A percentile compares a stretch with the other conserved stretches of the same genome.
These are phyloP conservation scores for Erigeron philadelphicus DNA, from an alignment of 140 eudicot genomes.

Conservation along the genomic window DNA sequence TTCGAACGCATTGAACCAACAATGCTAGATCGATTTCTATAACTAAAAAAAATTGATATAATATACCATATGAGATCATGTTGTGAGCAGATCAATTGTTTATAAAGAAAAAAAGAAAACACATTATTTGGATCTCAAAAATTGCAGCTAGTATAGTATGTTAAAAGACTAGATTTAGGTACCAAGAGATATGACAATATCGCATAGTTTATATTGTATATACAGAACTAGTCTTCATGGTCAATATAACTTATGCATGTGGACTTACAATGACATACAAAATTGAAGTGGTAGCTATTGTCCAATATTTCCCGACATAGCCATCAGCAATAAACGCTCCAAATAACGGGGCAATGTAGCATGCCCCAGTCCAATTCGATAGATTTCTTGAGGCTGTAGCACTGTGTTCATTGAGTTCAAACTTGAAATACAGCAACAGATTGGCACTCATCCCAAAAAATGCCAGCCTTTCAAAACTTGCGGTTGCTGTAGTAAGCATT, in stretches of 20 bases:
- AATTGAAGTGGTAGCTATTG: slow-evolving; percentile 23
- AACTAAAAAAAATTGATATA: too few species aligned
- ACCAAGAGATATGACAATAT: too few species aligned
- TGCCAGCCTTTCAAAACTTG: slow-evolving; percentile 40
- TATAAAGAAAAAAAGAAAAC: too few species aligned
- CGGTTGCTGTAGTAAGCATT: slow-evolving; percentile 31
- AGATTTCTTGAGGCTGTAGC: slow-evolving; percentile 19
- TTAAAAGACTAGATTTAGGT: too few species aligned
- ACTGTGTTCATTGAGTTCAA: slow-evolving; percentile 19
- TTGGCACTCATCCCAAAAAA: slow-evolving; percentile 27
- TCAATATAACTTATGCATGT: not conserved
- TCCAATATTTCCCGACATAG: slow-evolving; percentile 25
- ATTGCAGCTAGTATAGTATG: too few species aligned
- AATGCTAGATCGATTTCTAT: too few species aligned
- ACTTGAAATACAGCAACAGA: slow-evolving; percentile 17
- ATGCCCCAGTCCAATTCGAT: slow-evolving; percentile 21
- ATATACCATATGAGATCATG: too few species aligned
- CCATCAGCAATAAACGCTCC: slow-evolving; percentile 32
- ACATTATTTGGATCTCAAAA: too few species aligned
- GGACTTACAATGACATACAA: slow-evolving; percentile 18
- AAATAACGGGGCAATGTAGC: slow-evolving; percentile 22
- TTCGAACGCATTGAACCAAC: too few species aligned
- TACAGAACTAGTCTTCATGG: too few species aligned
- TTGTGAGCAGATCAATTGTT: too few species aligned
- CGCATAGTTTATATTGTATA: too few species aligned